phyloP scores from a whole-genome alignment of 2,329 filamentous ascomycete genomes.

The Pochonia chlamydosporia region DNA sequence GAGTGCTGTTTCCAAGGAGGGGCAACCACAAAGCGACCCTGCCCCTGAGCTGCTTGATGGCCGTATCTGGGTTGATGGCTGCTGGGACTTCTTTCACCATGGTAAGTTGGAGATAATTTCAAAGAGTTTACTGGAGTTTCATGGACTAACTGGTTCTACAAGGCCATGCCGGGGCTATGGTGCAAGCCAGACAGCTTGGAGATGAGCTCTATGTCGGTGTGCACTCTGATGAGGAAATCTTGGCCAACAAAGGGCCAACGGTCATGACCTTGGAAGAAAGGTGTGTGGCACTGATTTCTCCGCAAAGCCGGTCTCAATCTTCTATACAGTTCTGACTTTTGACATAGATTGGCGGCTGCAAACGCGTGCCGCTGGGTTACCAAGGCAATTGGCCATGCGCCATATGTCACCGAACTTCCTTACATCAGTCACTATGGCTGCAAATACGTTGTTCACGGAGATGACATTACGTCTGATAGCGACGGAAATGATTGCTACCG shows the following conservation, averaged over 20 bases:
- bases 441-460: slow-evolving; percentile 91
- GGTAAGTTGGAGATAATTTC: slow-evolving; percentile 42
- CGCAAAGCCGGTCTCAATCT: neutral
- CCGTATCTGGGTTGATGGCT: slow-evolving; percentile 96
- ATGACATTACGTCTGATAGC: slow-evolving; percentile 94
- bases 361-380: slow-evolving; percentile 96
- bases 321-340: neutral
- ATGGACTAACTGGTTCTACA: slow-evolving; percentile 1
- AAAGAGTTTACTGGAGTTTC: neutral
- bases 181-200: slow-evolving; percentile 89
- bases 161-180: slow-evolving; percentile 95
- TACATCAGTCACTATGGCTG: slow-evolving; percentile 97
- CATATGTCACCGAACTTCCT: slow-evolving; percentile 87
- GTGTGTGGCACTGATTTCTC: slow-evolving; percentile 32
- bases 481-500: slow-evolving; percentile 95
- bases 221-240: slow-evolving; percentile 91
- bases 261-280: slow-evolving; percentile 94
- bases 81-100: slow-evolving; percentile 98
- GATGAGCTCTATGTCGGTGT: slow-evolving; percentile 85
- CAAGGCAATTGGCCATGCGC: slow-evolving; percentile 73
- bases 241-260: slow-evolving; percentile 95
- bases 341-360: slow-evolving; percentile 70
- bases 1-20: slow-evolving; percentile 17
- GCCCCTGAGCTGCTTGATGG: slow-evolving; percentile 55
- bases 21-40: slow-evolving; percentile 35